A percentile compares a stretch with the other conserved stretches of the same genome.
Conservation (phyloP, 257 asterid genomes). For the Forsythia suspensa region DNA sequence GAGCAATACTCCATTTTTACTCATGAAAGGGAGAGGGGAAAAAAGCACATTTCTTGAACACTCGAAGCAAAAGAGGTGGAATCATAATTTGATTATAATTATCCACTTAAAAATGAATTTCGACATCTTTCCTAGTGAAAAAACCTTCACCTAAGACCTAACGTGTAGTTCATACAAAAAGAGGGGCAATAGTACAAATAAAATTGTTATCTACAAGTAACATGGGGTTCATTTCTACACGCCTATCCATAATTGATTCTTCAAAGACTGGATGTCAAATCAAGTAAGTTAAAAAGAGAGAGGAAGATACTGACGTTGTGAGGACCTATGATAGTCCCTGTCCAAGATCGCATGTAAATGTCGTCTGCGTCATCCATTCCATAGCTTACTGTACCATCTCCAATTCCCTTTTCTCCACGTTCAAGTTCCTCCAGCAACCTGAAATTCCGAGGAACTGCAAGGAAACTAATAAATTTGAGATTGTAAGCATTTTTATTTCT, state of each 20-base stretch:
- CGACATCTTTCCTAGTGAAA: neutral
- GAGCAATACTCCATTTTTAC: neutral
- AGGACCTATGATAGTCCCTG: slow-evolving; percentile 86
- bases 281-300: neutral
- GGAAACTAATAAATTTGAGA: slow-evolving; percentile 25
- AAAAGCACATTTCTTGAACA: neutral
- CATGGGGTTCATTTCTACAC: neutral
- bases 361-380: slow-evolving; percentile 96
- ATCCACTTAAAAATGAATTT: neutral
- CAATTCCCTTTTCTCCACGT: slow-evolving; percentile 92
- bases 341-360: slow-evolving; percentile 82
- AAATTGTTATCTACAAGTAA: neutral
- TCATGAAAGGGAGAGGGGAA: neutral
- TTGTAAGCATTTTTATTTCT: slow-evolving; percentile 3
- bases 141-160: neutral
- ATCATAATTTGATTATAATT: neutral
- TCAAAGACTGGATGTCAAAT: neutral
- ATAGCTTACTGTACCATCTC: slow-evolving; percentile 89
- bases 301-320: slow-evolving; percentile 52
- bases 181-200: neutral
- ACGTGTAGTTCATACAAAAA: neutral
- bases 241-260: neutral
- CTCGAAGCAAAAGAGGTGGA: neutral
- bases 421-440: slow-evolving; percentile 90
- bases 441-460: slow-evolving; percentile 83